phyloP scores from a whole-genome alignment of 2,329 filamentous ascomycete genomes.

The Xylariaceae sp. region DNA sequence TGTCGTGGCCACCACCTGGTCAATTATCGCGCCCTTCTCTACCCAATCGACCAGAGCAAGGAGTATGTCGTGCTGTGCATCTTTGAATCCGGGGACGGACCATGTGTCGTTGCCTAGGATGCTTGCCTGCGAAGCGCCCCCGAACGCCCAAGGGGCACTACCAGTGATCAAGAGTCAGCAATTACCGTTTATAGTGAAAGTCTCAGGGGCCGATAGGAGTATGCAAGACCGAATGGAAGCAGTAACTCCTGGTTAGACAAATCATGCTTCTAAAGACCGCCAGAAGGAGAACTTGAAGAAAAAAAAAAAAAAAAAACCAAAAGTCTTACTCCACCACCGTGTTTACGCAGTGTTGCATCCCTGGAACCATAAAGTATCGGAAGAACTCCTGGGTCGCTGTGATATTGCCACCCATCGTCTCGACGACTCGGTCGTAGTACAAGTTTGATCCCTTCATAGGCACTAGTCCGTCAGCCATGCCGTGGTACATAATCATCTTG shows the following conservation, averaged over 20 bases:
- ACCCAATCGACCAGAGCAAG: conserved; percentile 48
- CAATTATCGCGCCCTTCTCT: conserved; percentile 41
- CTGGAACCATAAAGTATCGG: conserved; percentile 58
- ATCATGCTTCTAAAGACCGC: no score
- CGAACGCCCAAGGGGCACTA: conserved; percentile 50
- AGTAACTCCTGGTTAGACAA: no score
- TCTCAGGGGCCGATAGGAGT: conserved; percentile 4
- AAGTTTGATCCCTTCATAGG: conserved; percentile 44
- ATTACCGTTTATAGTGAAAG: neutral
- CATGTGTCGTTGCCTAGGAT: conserved; percentile 38
- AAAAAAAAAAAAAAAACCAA: no score
- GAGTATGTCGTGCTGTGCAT: conserved; percentile 46
- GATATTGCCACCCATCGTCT: conserved; percentile 37
- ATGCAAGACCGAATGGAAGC: neutral
- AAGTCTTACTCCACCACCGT: conserved; percentile 33
- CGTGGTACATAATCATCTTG: conserved; percentile 55
- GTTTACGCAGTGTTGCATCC: conserved; percentile 56
- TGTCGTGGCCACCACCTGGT: conserved; percentile 45
- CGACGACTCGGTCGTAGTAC: conserved; percentile 42
- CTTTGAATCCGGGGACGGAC: conserved; percentile 45
- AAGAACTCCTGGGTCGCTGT: conserved; percentile 55
- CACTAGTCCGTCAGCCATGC: conserved; percentile 49
- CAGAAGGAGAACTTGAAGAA: no score
- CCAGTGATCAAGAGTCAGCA: neutral
- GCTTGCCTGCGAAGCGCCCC: conserved; percentile 39